phyloP scores from a whole-genome alignment of 2,329 filamentous ascomycete species.

The Penicillium crustosum region DNA sequence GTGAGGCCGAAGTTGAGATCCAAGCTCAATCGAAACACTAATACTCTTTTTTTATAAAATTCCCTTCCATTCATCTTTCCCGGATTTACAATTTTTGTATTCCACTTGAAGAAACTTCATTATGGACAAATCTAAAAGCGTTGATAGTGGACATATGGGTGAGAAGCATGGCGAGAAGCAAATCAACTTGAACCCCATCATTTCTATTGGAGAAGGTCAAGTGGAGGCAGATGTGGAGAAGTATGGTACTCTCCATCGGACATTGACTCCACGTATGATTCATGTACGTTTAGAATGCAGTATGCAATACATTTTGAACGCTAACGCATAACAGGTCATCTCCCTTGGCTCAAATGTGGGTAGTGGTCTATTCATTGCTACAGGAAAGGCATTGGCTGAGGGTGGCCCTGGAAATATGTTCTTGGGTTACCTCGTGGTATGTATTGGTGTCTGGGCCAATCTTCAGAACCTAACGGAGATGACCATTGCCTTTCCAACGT shows the following conservation, averaged over 20 bases:
- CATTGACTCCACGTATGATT: constrained; percentile 33
- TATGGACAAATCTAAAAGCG: not conserved
- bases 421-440: constrained; percentile 33
- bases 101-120: too few species aligned
- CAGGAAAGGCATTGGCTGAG: constrained; percentile 26
- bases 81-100: too few species aligned
- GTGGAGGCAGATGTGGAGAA: not conserved
- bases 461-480: constrained; percentile 38
- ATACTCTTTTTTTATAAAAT: too few species aligned
- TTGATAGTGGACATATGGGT: not conserved
- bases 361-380: constrained; percentile 19
- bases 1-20: not conserved
- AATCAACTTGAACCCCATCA: not conserved
- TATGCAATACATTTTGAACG: too few species aligned
- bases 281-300: not conserved
- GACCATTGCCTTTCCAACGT: constrained; percentile 40
- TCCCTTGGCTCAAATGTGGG: constrained; percentile 16
- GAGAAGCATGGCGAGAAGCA: not conserved
- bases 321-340: not conserved
- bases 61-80: too few species aligned
- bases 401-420: constrained; percentile 38
- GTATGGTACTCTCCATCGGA: not conserved
- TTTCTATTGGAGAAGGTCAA: not conserved
- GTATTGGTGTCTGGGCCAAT: constrained; percentile 34
- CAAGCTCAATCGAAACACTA: too few species aligned